Evolutionary conservation across 306 rosid species (phyloP), one percentile per base, ranked within the genome.

Genomic region (Myrica gale): DNA sequence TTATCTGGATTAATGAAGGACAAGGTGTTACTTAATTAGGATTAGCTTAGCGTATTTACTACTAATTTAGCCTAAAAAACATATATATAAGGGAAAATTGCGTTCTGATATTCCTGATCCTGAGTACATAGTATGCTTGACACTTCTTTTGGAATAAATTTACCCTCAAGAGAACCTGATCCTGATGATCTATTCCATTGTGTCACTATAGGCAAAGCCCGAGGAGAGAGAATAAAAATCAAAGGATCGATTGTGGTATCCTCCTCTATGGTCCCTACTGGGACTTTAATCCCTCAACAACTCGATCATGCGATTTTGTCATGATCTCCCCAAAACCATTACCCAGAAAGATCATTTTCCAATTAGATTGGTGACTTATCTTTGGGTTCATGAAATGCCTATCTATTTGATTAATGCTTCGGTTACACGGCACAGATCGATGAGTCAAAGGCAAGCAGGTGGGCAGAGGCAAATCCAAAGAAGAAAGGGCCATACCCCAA

Each of bases 251-350:
- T 69, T 78, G 76, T 80, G 80, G 69, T 48, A 26, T 26, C 32
- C 32, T 26, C 78, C 53, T 55, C 23, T 8, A 74, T 80, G 80
- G 88, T 80, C 84, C 84, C 32, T 70, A 80, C 80, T 52, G 46
- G 56, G 57, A 73, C 79, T 73, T 80, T 74, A 46, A 76, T 76
- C 69, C 74, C 39, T 55, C 16, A 80, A 77, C 26, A 73, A 79
- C 75, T 81, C n/a, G n/a, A n/a, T n/a, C 32, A 26, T 26, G 75
- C 65, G 74, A 76, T 51, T 60, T 11, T 74, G 76, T 75, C 71
- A 26, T 26, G 32, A 26, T 26, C 23, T 42, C 44, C 72, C 19
- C 46, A 54, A 42, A 60, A 81, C 60, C 84, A 73, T 65, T 73
- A 73, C 71, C 53, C 62, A 68, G 57, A 77, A 76, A 61, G 55